Evolutionary conservation across 2,329 filamentous ascomycete species (phyloP).

Genomic region (Clarireedia sp.): DNA sequence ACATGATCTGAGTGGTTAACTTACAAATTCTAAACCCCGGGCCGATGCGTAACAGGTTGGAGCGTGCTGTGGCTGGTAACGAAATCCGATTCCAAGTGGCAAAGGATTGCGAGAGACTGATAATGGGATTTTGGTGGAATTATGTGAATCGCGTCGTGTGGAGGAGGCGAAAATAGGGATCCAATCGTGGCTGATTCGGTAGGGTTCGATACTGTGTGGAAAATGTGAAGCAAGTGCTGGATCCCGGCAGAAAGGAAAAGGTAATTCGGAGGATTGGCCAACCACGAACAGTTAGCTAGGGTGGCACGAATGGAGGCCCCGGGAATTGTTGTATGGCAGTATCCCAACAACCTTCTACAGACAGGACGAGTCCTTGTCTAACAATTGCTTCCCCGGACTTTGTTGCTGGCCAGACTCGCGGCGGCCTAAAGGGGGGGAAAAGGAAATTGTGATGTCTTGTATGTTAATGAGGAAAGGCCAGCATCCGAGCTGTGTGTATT

Average conservation of each 20-base stretch:
- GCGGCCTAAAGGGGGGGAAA: too few relatives aligned
- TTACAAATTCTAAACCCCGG: neutral
- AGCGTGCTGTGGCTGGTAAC: neutral
- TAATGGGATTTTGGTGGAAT: neutral
- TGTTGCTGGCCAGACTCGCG: too few relatives aligned
- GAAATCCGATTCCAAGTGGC: neutral
- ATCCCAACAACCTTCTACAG: neutral
- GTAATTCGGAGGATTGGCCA: neutral
- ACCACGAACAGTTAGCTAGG: neutral
- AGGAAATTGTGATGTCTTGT: too few relatives aligned
- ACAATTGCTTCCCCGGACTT: too few relatives aligned
- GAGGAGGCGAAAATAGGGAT: slow-evolving; percentile 8
- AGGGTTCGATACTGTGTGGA: neutral
- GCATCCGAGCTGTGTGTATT: too few relatives aligned
- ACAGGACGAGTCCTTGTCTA: neutral
- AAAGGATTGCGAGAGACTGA: neutral
- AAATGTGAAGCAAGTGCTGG: neutral
- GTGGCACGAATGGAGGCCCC: neutral
- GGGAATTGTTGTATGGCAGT: neutral
- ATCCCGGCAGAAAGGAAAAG: neutral
- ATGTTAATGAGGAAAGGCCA: too few relatives aligned
- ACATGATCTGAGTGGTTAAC: neutral
- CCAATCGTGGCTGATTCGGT: slow-evolving; percentile 4
- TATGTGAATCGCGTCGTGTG: slow-evolving; percentile 1
- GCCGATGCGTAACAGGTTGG: neutral